phyloP scores from a whole-genome alignment of 2,329 filamentous ascomycete genomes.

The Aureobasidium sp. region DNA sequence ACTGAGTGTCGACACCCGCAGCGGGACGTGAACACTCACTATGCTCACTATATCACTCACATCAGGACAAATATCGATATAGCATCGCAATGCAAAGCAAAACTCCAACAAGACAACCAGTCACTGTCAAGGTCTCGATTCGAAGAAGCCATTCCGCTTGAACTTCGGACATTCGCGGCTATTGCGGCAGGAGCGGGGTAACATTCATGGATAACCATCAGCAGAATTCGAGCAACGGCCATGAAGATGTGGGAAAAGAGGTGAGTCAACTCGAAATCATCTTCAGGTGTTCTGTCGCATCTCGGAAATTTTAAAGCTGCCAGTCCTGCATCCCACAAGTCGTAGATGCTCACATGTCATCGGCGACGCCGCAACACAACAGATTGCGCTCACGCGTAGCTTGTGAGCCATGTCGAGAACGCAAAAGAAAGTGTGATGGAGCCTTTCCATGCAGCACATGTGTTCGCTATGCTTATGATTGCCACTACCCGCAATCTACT shows the following conservation, averaged over 20 bases:
- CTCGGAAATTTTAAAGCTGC: background rate
- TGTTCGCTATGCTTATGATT: conserved; percentile 48
- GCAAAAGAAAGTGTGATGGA: conserved; percentile 53
- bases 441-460: conserved; percentile 48
- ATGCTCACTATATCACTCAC: background rate
- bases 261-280: background rate
- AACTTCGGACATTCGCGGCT: background rate
- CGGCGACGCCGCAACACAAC: conserved; percentile 1
- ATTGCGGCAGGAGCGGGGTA: background rate
- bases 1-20: background rate
- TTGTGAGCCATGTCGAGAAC: conserved; percentile 45
- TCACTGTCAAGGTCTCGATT: background rate
- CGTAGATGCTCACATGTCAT: background rate
- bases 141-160: background rate
- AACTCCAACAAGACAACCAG: background rate
- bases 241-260: background rate
- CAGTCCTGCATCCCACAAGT: no score
- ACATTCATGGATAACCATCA: background rate
- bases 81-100: background rate
- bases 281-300: background rate
- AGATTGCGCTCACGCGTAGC: conserved; percentile 18
- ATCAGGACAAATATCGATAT: background rate
- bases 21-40: background rate
- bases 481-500: conserved; percentile 39
- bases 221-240: background rate